Conservation (phyloP, 2,329 filamentous ascomycete species). For the Lachnellula hyalina region DNA sequence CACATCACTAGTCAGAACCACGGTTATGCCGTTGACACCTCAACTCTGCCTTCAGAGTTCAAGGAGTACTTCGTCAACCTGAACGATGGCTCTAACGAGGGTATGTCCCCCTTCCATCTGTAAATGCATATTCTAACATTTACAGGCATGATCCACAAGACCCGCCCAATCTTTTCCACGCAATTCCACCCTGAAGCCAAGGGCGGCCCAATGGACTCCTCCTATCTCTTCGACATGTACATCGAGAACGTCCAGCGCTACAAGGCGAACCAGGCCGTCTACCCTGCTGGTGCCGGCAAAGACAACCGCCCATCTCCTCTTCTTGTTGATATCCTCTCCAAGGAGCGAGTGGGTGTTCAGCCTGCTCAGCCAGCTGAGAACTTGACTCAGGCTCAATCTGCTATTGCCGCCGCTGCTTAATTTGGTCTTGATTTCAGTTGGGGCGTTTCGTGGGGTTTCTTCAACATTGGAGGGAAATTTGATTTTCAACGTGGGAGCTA, state of each 20-base stretch:
- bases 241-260: constrained; percentile 82
- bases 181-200: constrained; percentile 99
- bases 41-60: constrained; percentile 78
- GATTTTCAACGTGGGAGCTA: neutral
- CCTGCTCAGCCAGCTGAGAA: constrained; percentile 26
- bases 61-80: constrained; percentile 98
- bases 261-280: constrained; percentile 75
- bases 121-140: constrained; percentile 7
- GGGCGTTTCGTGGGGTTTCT: neutral
- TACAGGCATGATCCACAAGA: constrained; percentile 81
- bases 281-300: constrained; percentile 60
- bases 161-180: constrained; percentile 93
- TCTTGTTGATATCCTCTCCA: constrained; percentile 83
- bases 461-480: neutral
- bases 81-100: constrained; percentile 96
- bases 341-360: constrained; percentile 84
- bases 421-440: neutral
- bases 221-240: constrained; percentile 96
- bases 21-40: constrained; percentile 88
- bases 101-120: constrained; percentile 33
- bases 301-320: constrained; percentile 85
- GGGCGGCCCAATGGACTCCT: constrained; percentile 91
- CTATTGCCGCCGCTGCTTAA: constrained; percentile 16
- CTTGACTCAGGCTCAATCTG: constrained; percentile 20
- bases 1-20: constrained; percentile 99